These are phyloP conservation scores for Hansenula lynferdii DNA, from an alignment of 1,139 yeast species.

Conservation along the genomic window DNA sequence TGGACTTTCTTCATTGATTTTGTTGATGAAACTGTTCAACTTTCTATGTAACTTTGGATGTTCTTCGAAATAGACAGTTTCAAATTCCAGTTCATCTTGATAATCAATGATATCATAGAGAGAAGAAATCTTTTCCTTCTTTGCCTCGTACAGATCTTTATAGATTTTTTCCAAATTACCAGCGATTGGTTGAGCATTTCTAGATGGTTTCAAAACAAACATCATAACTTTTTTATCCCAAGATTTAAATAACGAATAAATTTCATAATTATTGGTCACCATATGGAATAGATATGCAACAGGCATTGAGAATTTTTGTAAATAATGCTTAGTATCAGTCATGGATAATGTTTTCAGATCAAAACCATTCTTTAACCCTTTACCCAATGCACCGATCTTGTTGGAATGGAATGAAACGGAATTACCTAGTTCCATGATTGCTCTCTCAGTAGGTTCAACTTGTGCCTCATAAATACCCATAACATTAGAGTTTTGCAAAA, in stretches of 20 bases:
- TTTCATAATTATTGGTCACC: slow-evolving; percentile 72
- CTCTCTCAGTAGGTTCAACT: slow-evolving; percentile 63
- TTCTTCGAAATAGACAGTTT: slow-evolving; percentile 46
- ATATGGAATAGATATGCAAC: slow-evolving; percentile 69
- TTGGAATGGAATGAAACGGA: slow-evolving; percentile 62
- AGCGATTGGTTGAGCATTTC: slow-evolving; percentile 64
- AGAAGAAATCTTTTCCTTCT: slow-evolving; percentile 41
- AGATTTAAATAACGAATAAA: slow-evolving; percentile 63
- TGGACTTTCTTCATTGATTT: slow-evolving; percentile 64
- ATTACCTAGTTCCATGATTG: slow-evolving; percentile 74
- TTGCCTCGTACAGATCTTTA: slow-evolving; percentile 42
- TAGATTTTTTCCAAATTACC: slow-evolving; percentile 50
- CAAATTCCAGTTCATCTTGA: slow-evolving; percentile 46
- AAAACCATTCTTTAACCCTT: slow-evolving; percentile 84
- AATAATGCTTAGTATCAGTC: slow-evolving; percentile 45
- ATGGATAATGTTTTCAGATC: slow-evolving; percentile 51
- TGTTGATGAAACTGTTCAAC: slow-evolving; percentile 47
- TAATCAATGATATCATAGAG: slow-evolving; percentile 45
- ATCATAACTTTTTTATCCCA: slow-evolving; percentile 53
- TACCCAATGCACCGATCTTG: slow-evolving; percentile 76
- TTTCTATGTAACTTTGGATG: slow-evolving; percentile 46
- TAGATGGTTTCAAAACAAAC: slow-evolving; percentile 65
- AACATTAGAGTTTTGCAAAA: slow-evolving; percentile 60
- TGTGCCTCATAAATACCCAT: slow-evolving; percentile 77
- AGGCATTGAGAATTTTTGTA: slow-evolving; percentile 51